A percentile compares a stretch with the other conserved stretches of the same genome.
Evolutionary conservation across 495 filamentous ascomycete species (phyloP).

Genomic region (Filosporella fistucella): DNA sequence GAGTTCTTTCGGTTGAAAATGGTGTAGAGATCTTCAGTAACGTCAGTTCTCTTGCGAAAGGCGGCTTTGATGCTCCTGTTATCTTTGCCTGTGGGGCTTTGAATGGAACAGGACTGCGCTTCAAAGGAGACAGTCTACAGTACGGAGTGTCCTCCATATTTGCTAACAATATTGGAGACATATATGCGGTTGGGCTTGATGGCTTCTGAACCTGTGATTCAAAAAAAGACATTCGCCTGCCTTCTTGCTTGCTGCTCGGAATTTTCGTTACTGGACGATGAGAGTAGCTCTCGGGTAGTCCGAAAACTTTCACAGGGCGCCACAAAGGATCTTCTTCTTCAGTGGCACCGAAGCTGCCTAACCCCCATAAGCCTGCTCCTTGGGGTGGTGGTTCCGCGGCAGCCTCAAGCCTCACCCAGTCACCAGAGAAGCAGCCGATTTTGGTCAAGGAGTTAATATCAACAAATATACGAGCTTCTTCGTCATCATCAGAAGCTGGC

Average conservation of each 20-base stretch:
- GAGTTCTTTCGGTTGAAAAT: conserved; percentile 72
- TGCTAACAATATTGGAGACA: conserved; percentile 80
- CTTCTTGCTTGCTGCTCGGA: conserved; percentile 39
- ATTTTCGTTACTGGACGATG: conserved; percentile 47
- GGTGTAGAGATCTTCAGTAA: conserved; percentile 89
- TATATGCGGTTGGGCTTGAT: conserved; percentile 58
- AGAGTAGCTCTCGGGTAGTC: conserved; percentile 68
- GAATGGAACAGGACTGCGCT: conserved; percentile 32
- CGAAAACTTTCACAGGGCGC: conserved; percentile 82
- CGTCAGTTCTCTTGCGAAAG: conserved; percentile 84
- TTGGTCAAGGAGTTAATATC: conserved; percentile 79
- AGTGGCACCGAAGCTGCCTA: conserved; percentile 43
- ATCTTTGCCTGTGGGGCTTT: conserved; percentile 43
- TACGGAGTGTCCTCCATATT: conserved; percentile 78
- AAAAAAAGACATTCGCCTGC: conserved; percentile 47
- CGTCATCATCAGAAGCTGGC: conserved; percentile 70
- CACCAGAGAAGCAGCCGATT: conserved; percentile 92
- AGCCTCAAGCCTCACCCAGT: conserved; percentile 88
- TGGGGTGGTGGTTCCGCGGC: conserved; percentile 59
- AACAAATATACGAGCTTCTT: conserved; percentile 85
- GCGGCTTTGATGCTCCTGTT: conserved; percentile 60
- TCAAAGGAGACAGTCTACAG: conserved; percentile 63
- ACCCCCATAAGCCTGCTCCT: conserved; percentile 50
- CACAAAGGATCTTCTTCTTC: conserved; percentile 47
- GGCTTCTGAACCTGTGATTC: conserved; percentile 47